Evolutionary conservation across 169 alveolate genomes (phyloP).

Genomic region (Plasmodium gaboni): DNA sequence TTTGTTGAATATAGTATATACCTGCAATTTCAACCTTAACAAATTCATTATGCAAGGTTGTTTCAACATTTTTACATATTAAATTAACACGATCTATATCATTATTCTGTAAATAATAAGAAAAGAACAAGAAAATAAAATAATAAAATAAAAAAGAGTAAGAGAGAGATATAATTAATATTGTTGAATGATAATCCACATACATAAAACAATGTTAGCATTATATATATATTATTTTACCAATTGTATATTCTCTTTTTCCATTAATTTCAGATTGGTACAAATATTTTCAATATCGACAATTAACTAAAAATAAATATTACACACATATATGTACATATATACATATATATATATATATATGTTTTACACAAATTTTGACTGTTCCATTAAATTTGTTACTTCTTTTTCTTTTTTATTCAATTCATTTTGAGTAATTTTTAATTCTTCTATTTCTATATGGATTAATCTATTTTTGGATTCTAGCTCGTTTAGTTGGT

Average conservation of each 20-base stretch:
- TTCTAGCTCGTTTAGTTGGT: conserved; percentile 62
- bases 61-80: conserved; percentile 74
- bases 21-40: conserved; percentile 77
- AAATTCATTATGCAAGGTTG: conserved; percentile 69
- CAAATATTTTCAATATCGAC: conserved; percentile 60
- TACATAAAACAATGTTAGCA: background rate
- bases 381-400: background rate
- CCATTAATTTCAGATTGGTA: conserved; percentile 63
- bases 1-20: background rate
- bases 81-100: conserved; percentile 65
- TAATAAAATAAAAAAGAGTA: background rate
- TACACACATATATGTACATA: background rate
- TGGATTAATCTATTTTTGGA: conserved; percentile 65
- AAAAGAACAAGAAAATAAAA: background rate
- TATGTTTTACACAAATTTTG: too few species aligned
- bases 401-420: conserved; percentile 74
- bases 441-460: conserved; percentile 65
- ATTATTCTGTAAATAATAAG: conserved; percentile 25
- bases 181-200: too few species aligned
- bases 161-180: background rate
- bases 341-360: too few species aligned
- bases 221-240: conserved; percentile 11
- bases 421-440: conserved; percentile 74
- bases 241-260: conserved; percentile 73
- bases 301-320: conserved; percentile 33